Evolutionary conservation across 2,329 filamentous ascomycete species (phyloP).

Genomic region (Sordariomycetes sp.): DNA sequence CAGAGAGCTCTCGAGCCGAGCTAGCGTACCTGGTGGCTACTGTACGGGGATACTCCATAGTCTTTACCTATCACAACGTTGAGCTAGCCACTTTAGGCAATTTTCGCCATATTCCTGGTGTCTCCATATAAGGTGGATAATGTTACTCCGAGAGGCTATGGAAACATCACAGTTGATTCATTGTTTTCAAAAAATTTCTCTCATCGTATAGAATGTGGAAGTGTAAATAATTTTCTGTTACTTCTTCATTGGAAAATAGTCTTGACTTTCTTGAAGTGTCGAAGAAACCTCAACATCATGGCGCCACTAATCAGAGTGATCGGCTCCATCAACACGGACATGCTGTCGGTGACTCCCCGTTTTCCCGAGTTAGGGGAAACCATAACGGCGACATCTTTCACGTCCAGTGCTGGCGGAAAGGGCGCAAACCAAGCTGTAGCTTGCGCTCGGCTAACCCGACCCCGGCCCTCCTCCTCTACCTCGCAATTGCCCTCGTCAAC

Average conservation of each 20-base stretch:
- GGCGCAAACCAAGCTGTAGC: neutral
- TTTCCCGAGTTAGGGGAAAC: neutral
- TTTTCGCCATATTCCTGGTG: neutral
- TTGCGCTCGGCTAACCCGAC: neutral
- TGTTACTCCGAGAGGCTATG: neutral
- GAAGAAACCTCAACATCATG: neutral
- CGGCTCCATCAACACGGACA: neutral
- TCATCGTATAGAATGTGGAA: neutral
- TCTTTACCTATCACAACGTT: neutral
- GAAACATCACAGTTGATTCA: neutral
- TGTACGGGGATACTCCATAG: too few species aligned
- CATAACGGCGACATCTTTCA: neutral
- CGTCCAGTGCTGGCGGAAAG: neutral
- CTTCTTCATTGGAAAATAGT: neutral
- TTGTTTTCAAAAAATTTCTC: neutral
- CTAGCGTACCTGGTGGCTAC: too few species aligned
- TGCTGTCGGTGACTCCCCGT: neutral
- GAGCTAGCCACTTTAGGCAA: neutral
- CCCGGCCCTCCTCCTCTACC: neutral
- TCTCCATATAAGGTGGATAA: neutral
- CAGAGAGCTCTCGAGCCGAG: too few species aligned
- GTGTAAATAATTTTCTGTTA: neutral
- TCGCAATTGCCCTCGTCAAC: neutral
- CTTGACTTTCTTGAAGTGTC: neutral
- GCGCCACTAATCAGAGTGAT: neutral